Conservation (phyloP, 2,329 filamentous ascomycete genomes). For the Lasiodiplodia citricola region DNA sequence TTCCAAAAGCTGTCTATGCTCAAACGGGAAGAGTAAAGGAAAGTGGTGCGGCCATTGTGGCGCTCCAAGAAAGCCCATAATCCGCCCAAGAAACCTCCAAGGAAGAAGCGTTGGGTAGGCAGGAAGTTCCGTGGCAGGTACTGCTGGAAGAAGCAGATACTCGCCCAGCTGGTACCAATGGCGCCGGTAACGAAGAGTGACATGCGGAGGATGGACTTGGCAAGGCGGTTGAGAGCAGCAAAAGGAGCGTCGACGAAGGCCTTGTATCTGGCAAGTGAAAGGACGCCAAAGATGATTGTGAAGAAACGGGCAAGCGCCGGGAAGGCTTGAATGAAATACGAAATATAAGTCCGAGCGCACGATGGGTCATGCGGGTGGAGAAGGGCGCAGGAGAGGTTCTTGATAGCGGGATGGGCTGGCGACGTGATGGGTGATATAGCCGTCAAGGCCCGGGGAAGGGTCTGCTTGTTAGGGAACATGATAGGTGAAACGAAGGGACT, state of each 20-base stretch:
- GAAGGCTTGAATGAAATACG: slow-evolving; percentile 85
- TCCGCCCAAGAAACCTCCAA: slow-evolving; percentile 84
- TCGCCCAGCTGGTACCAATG: slow-evolving; percentile 87
- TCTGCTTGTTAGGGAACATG: slow-evolving; percentile 73
- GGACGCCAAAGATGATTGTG: slow-evolving; percentile 72
- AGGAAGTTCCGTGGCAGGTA: slow-evolving; percentile 76
- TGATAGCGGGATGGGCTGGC: slow-evolving; percentile 85
- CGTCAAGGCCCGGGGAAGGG: slow-evolving; percentile 69
- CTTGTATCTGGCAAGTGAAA: slow-evolving; percentile 73
- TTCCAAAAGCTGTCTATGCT: slow-evolving; percentile 88
- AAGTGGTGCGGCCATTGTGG: slow-evolving; percentile 64
- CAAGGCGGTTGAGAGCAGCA: slow-evolving; percentile 67
- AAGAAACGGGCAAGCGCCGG: slow-evolving; percentile 79
- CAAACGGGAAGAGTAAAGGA: slow-evolving; percentile 78
- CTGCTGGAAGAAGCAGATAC: slow-evolving; percentile 85
- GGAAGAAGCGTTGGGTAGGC: slow-evolving; percentile 84
- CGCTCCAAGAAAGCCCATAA: slow-evolving; percentile 82
- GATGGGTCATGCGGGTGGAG: slow-evolving; percentile 88
- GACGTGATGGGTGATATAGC: slow-evolving; percentile 78
- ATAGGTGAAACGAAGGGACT: slow-evolving; percentile 83
- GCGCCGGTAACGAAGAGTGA: slow-evolving; percentile 79
- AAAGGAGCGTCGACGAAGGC: slow-evolving; percentile 72
- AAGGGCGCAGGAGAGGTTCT: slow-evolving; percentile 83
- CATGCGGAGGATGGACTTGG: slow-evolving; percentile 73
- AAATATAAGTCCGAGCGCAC: slow-evolving; percentile 83